A percentile compares a stretch with the other conserved stretches of the same genome.
phyloP scores from a whole-genome alignment of 768 basidiomycete species.

The Lentinula sp. region DNA sequence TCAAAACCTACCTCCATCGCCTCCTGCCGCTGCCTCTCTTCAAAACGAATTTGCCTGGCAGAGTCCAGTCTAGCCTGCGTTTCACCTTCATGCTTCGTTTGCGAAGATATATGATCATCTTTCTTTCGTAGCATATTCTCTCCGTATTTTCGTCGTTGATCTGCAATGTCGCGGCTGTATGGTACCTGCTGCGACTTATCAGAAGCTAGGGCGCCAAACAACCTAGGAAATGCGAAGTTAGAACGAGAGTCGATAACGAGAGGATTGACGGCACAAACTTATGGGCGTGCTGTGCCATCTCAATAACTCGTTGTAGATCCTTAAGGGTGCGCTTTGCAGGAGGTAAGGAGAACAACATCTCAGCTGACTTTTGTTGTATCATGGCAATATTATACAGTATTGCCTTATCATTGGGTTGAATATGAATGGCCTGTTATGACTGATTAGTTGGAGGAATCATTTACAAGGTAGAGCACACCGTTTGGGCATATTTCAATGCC shows the following conservation, averaged over 20 bases:
- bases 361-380: conserved; percentile 95
- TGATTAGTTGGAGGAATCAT: not conserved
- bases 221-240: conserved; percentile 32
- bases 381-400: conserved; percentile 95
- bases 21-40: conserved; percentile 66
- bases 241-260: not conserved
- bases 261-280: conserved; percentile 42
- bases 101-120: conserved; percentile 71
- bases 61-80: conserved; percentile 66
- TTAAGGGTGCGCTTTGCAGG: conserved; percentile 73
- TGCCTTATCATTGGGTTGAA: conserved; percentile 86
- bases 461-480: conserved; percentile 34
- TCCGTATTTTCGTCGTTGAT: conserved; percentile 87
- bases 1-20: conserved; percentile 52
- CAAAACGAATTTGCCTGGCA: conserved; percentile 72
- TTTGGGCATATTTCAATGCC: conserved; percentile 80
- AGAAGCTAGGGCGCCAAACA: conserved; percentile 79
- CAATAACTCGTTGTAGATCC: conserved; percentile 73
- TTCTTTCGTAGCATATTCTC: conserved; percentile 78
- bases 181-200: conserved; percentile 67
- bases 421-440: conserved; percentile 63
- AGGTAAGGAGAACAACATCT: conserved; percentile 73
- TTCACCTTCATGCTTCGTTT: conserved; percentile 68
- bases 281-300: conserved; percentile 81
- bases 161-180: conserved; percentile 82